Base-by-base conservation (phyloP, 352 stramenopile species). In the Globisporangium polare region DNA sequence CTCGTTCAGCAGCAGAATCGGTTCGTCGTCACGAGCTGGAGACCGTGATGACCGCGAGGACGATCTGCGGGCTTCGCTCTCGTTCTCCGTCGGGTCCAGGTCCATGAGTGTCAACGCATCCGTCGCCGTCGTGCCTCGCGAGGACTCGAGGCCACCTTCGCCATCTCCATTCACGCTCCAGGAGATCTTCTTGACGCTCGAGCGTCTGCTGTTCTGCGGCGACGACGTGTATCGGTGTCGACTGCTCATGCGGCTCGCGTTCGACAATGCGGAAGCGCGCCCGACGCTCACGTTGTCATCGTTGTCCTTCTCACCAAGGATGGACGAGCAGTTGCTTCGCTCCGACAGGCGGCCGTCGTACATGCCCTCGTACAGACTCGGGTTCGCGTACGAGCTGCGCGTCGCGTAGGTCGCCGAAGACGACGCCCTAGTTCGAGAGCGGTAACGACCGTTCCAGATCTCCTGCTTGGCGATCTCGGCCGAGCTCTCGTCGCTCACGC, bases 381-480 rank as follows among this genome's bases (percentile, higher is more conserved):
- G 46, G 33, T 55, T 65, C 24, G 46, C 47, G 7, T 45, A 59
- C 17, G 65, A 53, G 60, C 49, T 39, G 5, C 42, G 33, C 1
- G 45, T 37, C 6, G 63, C 29, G 12, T 53, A 37, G 12, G 63
- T 68, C 33, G 64, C 24, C 9, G 56, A 66, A 5, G 76, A 86
- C 10, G 72, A 81, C 9, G 72, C 63, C 9, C 75, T 72, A 22
- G 69, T 65, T 31, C 76, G 76, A 12, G 62, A 58, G 22, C 62
- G 53, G 18, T 69, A 45, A 35, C 77, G 71, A 4, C 68, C 58
- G 15, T 79, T 71, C 69, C 72, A 83, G 12, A 88, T 50, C 60
- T 91, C 78, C 54, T 81, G 73, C 27, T 72, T 76, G 33, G 81
- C 81, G 50, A 91, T 86, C 27, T 88, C 79, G 8, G 73, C 52